Evolutionary conservation across 2,329 filamentous ascomycete species (phyloP).

Genomic region (Aotearoamyces nothofagi): DNA sequence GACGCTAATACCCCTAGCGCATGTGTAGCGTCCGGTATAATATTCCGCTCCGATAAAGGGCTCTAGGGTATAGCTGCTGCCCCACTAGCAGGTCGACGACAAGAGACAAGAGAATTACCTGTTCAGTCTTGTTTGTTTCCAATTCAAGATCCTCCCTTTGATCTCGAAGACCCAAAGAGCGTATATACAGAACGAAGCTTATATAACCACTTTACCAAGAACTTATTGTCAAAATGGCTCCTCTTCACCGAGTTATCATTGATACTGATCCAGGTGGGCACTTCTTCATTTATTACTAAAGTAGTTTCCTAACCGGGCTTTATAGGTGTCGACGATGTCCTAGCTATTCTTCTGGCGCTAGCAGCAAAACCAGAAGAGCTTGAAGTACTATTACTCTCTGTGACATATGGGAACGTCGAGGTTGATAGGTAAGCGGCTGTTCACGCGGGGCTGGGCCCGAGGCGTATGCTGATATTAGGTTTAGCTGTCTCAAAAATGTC

Average conservation of each 20-base stretch:
- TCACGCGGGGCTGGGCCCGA: neutral
- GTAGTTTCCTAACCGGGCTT: constrained; percentile 2
- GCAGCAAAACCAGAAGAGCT: constrained; percentile 71
- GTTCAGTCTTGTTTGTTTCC: constrained; percentile 6
- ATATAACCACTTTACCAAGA: no score
- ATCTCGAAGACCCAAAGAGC: no score
- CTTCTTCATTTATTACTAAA: constrained; percentile 1
- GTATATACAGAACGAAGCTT: no score
- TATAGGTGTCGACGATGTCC: constrained; percentile 73
- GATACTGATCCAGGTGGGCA: constrained; percentile 75
- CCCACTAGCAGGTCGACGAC: no score
- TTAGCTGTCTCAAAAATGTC: constrained; percentile 72
- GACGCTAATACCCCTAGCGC: no score
- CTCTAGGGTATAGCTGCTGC: no score
- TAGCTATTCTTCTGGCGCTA: constrained; percentile 77
- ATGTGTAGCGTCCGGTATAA: no score
- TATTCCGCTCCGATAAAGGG: no score
- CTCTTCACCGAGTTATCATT: constrained; percentile 72
- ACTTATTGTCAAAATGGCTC: constrained; percentile 39
- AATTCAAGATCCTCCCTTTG: no score
- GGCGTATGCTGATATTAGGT: constrained; percentile 3
- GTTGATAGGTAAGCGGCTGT: constrained; percentile 49
- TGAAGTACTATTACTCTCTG: constrained; percentile 69
- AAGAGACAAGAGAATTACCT: no score
- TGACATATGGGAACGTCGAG: constrained; percentile 90